Evolutionary conservation across 116 monocot genomes (phyloP).

Genomic region (Posidonia oceanica): DNA sequence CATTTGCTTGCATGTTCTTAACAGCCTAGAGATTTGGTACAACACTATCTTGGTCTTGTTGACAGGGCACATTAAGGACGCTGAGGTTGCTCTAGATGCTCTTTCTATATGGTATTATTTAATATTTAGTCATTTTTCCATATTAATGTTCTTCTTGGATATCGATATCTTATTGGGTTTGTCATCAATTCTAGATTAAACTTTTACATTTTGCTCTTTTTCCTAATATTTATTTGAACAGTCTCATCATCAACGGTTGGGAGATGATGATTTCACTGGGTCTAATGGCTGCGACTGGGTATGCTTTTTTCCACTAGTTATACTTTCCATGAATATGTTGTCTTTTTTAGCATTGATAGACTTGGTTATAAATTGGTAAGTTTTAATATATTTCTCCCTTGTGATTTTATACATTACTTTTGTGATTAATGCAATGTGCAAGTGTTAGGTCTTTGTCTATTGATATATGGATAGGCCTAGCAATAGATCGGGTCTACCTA

Average conservation of each 20-base stretch:
- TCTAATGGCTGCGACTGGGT: slow-evolving; percentile 63
- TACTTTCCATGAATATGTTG: no score
- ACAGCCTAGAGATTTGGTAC: slow-evolving; percentile 78
- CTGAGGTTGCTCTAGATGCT: slow-evolving; percentile 61
- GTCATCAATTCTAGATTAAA: background rate
- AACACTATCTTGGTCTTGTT: slow-evolving; percentile 55
- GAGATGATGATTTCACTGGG: slow-evolving; percentile 74
- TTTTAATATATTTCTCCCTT: no score
- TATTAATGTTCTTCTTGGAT: no score
- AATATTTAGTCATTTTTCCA: background rate
- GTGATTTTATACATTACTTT: no score
- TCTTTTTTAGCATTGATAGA: no score
- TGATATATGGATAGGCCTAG: no score
- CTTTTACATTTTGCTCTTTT: background rate
- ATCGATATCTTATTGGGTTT: no score
- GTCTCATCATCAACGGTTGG: slow-evolving; percentile 64
- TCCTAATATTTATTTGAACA: no score
- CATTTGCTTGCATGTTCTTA: background rate
- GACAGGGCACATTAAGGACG: slow-evolving; percentile 55
- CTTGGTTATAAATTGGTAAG: no score
- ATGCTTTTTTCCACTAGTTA: background rate
- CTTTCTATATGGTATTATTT: slow-evolving; percentile 51
- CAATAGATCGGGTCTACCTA: no score
- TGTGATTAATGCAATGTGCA: no score
- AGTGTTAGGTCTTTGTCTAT: no score